phyloP scores from a whole-genome alignment of 2,329 filamentous ascomycete species.

The Aspergillus novofumigatus region DNA sequence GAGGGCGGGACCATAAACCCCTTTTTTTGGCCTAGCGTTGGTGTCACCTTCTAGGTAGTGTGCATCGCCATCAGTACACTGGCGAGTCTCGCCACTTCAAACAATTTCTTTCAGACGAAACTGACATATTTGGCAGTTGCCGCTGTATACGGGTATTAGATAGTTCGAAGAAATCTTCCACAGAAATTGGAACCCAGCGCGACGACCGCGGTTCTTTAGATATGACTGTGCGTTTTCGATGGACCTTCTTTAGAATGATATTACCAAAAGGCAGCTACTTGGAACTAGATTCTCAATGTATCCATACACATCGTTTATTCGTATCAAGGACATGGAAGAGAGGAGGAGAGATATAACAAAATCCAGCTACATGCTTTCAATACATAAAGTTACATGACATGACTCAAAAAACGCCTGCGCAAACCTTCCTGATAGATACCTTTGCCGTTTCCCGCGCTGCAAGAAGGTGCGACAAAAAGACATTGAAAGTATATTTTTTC shows the following conservation, averaged over 20 bases:
- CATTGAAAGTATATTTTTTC: constrained; percentile 19
- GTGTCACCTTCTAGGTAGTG: background rate
- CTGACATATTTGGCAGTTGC: too few relatives aligned
- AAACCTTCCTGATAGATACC: constrained; percentile 22
- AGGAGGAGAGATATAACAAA: constrained; percentile 27
- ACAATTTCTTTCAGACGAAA: background rate
- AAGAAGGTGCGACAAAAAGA: constrained; percentile 26
- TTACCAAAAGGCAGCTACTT: background rate
- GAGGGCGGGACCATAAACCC: background rate
- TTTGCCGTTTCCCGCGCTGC: constrained; percentile 34
- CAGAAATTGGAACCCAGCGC: too few relatives aligned
- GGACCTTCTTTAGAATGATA: background rate
- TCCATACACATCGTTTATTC: constrained; percentile 15
- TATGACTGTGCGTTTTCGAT: background rate
- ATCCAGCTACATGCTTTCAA: constrained; percentile 25
- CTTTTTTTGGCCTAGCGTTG: constrained; percentile 3
- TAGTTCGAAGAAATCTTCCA: too few relatives aligned
- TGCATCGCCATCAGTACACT: background rate
- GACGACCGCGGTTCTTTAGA: too few relatives aligned
- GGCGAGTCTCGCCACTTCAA: background rate
- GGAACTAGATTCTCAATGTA: constrained; percentile 6
- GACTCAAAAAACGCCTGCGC: constrained; percentile 33
- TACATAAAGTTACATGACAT: constrained; percentile 33
- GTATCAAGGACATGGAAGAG: constrained; percentile 17
- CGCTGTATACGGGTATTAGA: too few relatives aligned